Evolutionary conservation across 2,329 filamentous ascomycete species (phyloP), one percentile per base, ranked within the genome.

Genomic region (Mycosphaerella arachidis): DNA sequence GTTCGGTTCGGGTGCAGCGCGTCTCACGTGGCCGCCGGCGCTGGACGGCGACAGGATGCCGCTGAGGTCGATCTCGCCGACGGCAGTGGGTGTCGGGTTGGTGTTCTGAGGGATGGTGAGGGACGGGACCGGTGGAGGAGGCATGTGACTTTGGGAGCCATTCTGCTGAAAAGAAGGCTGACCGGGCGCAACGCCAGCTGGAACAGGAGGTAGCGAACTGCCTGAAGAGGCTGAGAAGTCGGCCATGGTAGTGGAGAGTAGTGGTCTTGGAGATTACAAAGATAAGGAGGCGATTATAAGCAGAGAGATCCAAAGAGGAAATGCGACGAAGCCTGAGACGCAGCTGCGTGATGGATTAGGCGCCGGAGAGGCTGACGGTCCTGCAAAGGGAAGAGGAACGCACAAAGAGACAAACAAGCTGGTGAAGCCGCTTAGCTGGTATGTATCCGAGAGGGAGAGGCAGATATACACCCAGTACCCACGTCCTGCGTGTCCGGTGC

Each of bases 1-100:
- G 82, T 99, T 99, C 65, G 94, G 94, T 81, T 99, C 94, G 58
- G 94, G 94, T 55, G 94, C 94, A 62, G 92, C 90, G 73, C 94
- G 92, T 70, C 94, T 89, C 56, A 90, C 86, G 73, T 91, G 94
- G 64, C 88, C 88, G 63, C 87, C 90, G 62, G 87, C 87, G 70
- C 88, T 92, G 71, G 87, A 89, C 10, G 94, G 92, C 57, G 94
- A 97, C 83, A 94, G 87, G 73, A 96, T 85, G 60, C 86, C 86
- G 8, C 35, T 30, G n/a, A 43, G 37, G 31, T 45, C 37, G 31
- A 43, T n/a, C 3, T 40, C 35, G 89, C 92, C 61, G 72, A 97
- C 92, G 64, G 92, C 91, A 31, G 91, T 95, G 53, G 92, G 92
- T 72, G 97, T 94, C 51, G 92, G 91, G 73, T 97, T 97, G 73